A percentile compares a stretch with the other conserved stretches of the same genome.
phyloP scores from a whole-genome alignment of 495 filamentous ascomycete species.

The Parachaetomium inaequale region DNA sequence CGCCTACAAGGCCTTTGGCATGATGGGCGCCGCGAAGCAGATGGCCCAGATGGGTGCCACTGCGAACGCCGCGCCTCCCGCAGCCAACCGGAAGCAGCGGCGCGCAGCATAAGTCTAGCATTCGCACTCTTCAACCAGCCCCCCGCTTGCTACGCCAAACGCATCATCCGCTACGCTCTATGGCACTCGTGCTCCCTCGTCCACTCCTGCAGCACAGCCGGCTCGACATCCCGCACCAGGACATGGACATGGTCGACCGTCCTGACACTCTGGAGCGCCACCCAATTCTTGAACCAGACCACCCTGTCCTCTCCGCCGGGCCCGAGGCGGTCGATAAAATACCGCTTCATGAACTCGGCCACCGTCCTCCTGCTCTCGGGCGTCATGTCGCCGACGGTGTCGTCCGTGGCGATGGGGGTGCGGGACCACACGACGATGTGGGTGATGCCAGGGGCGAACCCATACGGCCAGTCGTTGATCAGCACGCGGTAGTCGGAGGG shows the following conservation, averaged over 20 bases:
- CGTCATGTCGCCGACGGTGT: slow-evolving; percentile 67
- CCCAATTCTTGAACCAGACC: slow-evolving; percentile 94
- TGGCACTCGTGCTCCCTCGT: slow-evolving; percentile 42
- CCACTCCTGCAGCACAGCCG: slow-evolving; percentile 60
- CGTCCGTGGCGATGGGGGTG: slow-evolving; percentile 54
- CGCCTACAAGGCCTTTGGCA: slow-evolving; percentile 62
- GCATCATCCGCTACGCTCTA: slow-evolving; percentile 17
- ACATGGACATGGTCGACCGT: slow-evolving; percentile 67
- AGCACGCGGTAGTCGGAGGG: slow-evolving; percentile 70
- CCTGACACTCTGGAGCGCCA: slow-evolving; percentile 79
- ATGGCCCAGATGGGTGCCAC: slow-evolving; percentile 48
- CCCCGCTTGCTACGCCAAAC: slow-evolving; percentile 3
- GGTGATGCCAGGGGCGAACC: slow-evolving; percentile 62
- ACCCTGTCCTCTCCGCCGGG: slow-evolving; percentile 55
- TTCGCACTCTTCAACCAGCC: slow-evolving; percentile 9
- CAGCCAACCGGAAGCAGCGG: slow-evolving; percentile 51
- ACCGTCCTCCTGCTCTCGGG: slow-evolving; percentile 59
- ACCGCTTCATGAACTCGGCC: slow-evolving; percentile 61
- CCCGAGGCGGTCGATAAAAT: slow-evolving; percentile 60
- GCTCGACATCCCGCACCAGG: slow-evolving; percentile 59
- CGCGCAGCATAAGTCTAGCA: slow-evolving; percentile 31
- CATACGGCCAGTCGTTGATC: slow-evolving; percentile 92
- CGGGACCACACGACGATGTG: slow-evolving; percentile 68
- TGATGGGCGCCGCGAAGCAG: slow-evolving; percentile 61
- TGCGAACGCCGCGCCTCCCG: slow-evolving; percentile 26